These are phyloP conservation scores for Echria macrotheca DNA, from an alignment of 495 filamentous ascomycete species.

Conservation along the genomic window DNA sequence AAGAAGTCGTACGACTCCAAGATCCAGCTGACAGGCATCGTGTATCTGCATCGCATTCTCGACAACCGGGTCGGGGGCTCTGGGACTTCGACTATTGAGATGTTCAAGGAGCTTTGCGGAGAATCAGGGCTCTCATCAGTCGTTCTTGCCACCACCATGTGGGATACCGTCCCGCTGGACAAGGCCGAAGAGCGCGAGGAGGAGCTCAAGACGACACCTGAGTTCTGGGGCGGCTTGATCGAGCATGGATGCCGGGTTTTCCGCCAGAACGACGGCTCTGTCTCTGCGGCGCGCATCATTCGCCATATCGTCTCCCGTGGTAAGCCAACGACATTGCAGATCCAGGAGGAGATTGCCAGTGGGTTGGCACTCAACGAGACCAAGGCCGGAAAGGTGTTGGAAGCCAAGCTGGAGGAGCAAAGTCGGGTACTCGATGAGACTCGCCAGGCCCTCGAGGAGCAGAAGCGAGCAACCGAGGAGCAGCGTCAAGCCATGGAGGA, in stretches of 20 bases:
- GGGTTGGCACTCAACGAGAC: slow-evolving; percentile 12
- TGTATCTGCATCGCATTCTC: slow-evolving; percentile 44
- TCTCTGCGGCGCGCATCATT: slow-evolving; percentile 5
- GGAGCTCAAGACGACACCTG: slow-evolving; percentile 8
- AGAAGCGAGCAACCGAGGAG: slow-evolving; percentile 3
- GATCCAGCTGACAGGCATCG: slow-evolving; percentile 25
- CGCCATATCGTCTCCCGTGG: neutral
- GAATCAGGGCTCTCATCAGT: slow-evolving; percentile 32
- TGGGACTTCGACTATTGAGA: slow-evolving; percentile 31
- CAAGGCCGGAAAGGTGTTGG: slow-evolving; percentile 6
- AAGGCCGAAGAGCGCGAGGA: slow-evolving; percentile 7
- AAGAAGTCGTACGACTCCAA: slow-evolving; percentile 1
- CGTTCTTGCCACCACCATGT: slow-evolving; percentile 40
- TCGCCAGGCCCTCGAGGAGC: too few relatives aligned
- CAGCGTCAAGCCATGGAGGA: neutral
- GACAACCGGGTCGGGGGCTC: slow-evolving; percentile 35
- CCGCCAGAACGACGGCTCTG: slow-evolving; percentile 1
- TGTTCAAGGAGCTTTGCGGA: slow-evolving; percentile 43
- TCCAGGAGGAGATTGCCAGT: slow-evolving; percentile 14
- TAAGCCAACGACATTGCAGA: slow-evolving; percentile 4
- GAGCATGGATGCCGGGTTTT: slow-evolving; percentile 2
- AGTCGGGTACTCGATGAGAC: too few relatives aligned
- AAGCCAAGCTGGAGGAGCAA: slow-evolving; percentile 7
- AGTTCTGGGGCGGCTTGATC: slow-evolving; percentile 16
- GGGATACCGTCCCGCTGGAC: slow-evolving; percentile 24